Base-by-base conservation (phyloP, 768 basidiomycete species). In the Phanerochaete carnosa region DNA sequence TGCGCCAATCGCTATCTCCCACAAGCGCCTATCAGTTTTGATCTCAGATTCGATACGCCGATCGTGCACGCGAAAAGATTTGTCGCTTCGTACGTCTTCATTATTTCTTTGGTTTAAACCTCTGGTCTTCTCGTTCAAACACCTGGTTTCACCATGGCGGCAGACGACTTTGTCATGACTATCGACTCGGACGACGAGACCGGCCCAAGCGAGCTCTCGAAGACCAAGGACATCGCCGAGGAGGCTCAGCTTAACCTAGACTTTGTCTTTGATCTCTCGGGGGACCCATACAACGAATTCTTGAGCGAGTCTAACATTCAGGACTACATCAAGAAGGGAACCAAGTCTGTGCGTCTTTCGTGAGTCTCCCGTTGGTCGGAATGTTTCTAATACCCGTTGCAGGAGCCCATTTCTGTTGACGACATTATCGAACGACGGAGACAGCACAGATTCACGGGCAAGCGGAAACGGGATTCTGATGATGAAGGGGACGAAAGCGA, bases 361-460 rank as follows among this genome's bases (percentile, higher is more conserved):
- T 43, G 28, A 9, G 28, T 32, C 49, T 3, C 30, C n/a, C 15
- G 45, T 19, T 19, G 23, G 25, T 9, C 62, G 43, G 60, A 50
- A 19, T 19, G 8, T 53, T 59, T 23, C 60, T 66, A 47, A 65
- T 55, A 28, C n/a, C 25, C 43, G 37, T 22, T 37, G 6, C 63
- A 92, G 88, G 76, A 83, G 70, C 87, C 88, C n/a, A 84, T 96
- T 56, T 92, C 89, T 47, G 88, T 98, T 11, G 90, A 96, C 72
- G 93, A 96, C 68, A 95, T 98, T 62, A 95, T 98, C 72, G 87
- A 87, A 54, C 83, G 89, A 59, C 81, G 86, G 67, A 82, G 78
- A 69, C 67, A 86, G 59, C 64, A 72, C 64, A 66, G 64, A 33
- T 19, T 69, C 29, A 74, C 75, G 55, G 72, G 76, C 9, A 91